These are phyloP conservation scores for Fusarium humuli DNA, from an alignment of 2,329 filamentous ascomycete genomes.

Conservation along the genomic window DNA sequence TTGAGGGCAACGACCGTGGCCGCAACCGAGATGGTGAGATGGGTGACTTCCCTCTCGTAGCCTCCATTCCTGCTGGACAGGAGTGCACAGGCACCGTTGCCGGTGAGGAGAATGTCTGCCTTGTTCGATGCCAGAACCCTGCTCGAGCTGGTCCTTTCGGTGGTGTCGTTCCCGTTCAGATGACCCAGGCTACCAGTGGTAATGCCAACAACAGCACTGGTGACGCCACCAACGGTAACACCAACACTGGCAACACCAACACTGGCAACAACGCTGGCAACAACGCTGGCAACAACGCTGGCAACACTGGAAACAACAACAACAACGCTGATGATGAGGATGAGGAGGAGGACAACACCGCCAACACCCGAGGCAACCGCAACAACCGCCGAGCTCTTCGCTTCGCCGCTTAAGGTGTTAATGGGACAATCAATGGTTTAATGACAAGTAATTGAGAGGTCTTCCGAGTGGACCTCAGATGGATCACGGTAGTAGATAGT, in stretches of 20 bases:
- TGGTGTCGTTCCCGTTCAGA: conserved; percentile 6
- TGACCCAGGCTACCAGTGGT: not conserved
- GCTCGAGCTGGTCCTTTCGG: conserved; percentile 11
- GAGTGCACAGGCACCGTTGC: conserved; percentile 15
- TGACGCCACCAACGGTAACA: not conserved
- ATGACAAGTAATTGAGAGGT: not conserved
- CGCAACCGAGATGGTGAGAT: conserved; percentile 14
- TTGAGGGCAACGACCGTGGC: conserved; percentile 12
- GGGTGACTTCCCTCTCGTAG: conserved; percentile 7
- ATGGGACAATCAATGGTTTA: not conserved
- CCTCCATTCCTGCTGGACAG: conserved; percentile 9
- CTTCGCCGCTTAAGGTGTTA: not conserved
- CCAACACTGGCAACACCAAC: not conserved
- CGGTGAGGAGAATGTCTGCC: conserved; percentile 13
- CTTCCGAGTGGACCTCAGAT: not conserved
- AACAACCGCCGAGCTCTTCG: conserved; percentile 4
- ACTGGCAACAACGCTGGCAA: not conserved
- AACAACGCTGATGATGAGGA: not conserved
- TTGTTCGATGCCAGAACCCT: conserved; percentile 19
- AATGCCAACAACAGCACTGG: not conserved
- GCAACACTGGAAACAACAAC: not conserved
- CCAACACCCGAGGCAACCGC: not conserved
- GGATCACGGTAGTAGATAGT: not conserved
- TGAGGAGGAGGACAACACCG: not conserved
- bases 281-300: not conserved